phyloP scores from a whole-genome alignment of 352 stramenopile genomes.

The Globisporangium sylvaticum region DNA sequence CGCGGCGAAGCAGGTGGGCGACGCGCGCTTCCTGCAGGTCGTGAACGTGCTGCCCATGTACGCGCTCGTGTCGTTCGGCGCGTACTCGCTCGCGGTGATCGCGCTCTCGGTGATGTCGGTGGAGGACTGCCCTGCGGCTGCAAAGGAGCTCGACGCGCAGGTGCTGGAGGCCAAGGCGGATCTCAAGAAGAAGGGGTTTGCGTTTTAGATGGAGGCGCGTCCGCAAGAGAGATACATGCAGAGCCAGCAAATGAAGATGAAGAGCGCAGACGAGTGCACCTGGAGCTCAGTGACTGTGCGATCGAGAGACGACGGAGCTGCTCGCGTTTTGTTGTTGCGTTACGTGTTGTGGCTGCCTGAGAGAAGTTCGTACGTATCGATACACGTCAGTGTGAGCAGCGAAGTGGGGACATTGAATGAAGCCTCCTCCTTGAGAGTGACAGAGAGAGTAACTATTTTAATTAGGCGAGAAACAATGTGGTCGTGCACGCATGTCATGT shows the following conservation, averaged over 20 bases:
- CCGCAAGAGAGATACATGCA: neutral
- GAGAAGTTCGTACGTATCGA: neutral
- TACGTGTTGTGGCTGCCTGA: neutral
- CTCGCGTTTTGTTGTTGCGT: neutral
- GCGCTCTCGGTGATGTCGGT: slow-evolving; percentile 66
- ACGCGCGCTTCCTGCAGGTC: slow-evolving; percentile 45
- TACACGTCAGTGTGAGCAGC: neutral
- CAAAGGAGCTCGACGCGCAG: slow-evolving; percentile 68
- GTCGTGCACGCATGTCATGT: neutral
- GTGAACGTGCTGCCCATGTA: slow-evolving; percentile 62
- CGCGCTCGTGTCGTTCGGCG: slow-evolving; percentile 63
- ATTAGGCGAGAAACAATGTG: neutral
- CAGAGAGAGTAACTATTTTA: neutral
- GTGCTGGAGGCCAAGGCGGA: slow-evolving; percentile 63
- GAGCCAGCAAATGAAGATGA: neutral
- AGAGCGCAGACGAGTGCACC: neutral
- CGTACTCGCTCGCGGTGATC: slow-evolving; percentile 67
- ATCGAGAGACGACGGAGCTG: neutral
- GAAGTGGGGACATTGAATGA: neutral
- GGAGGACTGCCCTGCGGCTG: slow-evolving; percentile 58
- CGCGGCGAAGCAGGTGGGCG: slow-evolving; percentile 22
- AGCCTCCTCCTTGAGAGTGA: neutral
- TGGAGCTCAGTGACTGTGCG: neutral
- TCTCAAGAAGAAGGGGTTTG: slow-evolving; percentile 52
- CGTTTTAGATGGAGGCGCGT: slow-evolving; percentile 21